A percentile compares a stretch with the other conserved stretches of the same genome.
These are phyloP conservation scores for Amphirosellinia nigrospora DNA, from an alignment of 495 filamentous ascomycete species.

Conservation along the genomic window DNA sequence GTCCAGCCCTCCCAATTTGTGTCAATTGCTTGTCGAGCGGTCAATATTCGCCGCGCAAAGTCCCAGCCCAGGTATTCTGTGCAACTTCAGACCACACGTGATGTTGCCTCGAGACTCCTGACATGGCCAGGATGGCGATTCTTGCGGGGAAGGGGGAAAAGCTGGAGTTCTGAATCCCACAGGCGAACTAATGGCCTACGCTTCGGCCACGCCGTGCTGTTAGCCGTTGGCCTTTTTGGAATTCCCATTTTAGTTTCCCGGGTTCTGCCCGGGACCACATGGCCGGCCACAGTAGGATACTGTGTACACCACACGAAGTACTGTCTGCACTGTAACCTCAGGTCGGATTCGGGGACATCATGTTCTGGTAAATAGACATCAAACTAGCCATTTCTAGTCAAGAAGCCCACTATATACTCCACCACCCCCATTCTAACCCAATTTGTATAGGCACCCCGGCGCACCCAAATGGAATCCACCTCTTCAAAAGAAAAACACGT, in stretches of 20 bases:
- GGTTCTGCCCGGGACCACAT: background rate
- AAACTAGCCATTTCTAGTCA: too few relatives aligned
- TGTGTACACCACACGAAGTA: too few relatives aligned
- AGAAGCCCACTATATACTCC: too few relatives aligned
- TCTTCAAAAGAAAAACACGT: too few relatives aligned
- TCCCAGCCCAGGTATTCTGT: background rate
- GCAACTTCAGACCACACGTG: conserved; percentile 3
- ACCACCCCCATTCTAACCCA: too few relatives aligned
- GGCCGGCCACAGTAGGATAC: too few relatives aligned
- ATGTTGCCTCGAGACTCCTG: background rate
- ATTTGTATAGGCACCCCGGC: too few relatives aligned
- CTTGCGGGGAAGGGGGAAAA: conserved; percentile 12
- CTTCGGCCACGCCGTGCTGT: conserved; percentile 17
- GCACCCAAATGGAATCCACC: too few relatives aligned
- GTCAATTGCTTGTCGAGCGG: background rate
- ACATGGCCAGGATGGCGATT: conserved; percentile 2
- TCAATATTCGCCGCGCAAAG: background rate
- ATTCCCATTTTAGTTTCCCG: conserved; percentile 11
- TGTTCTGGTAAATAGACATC: too few relatives aligned
- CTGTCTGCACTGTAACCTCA: too few relatives aligned
- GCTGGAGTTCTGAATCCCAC: conserved; percentile 1
- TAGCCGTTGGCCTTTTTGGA: background rate
- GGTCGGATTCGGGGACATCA: too few relatives aligned
- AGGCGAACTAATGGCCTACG: background rate
- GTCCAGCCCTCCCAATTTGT: background rate